These are phyloP conservation scores for Lepiota venenata DNA, from an alignment of 768 basidiomycete species.

Conservation along the genomic window DNA sequence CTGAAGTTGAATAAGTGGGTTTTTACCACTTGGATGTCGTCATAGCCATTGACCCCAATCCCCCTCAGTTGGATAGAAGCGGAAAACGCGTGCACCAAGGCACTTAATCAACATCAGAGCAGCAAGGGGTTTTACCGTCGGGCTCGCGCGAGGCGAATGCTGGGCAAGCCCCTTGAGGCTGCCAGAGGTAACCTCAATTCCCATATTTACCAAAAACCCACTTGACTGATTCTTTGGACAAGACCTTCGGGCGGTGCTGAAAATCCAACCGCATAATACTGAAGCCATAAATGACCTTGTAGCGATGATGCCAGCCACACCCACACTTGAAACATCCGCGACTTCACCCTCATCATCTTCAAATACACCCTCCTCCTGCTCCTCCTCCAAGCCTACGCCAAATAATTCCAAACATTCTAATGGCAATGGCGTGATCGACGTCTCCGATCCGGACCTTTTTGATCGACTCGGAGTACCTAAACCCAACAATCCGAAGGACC, in stretches of 20 bases:
- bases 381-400: conserved; percentile 13
- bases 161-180: conserved; percentile 52
- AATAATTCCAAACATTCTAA: conserved; percentile 4
- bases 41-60: conserved; percentile 8
- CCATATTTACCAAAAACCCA: neutral
- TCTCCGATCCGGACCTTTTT: conserved; percentile 10
- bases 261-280: conserved; percentile 58
- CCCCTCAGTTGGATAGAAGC: conserved; percentile 63
- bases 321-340: conserved; percentile 6
- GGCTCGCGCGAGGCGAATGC: conserved; percentile 63
- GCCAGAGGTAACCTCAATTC: conserved; percentile 42
- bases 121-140: conserved; percentile 71
- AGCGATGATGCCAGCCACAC: conserved; percentile 28
- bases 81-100: conserved; percentile 65
- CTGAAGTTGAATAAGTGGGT: conserved; percentile 67
- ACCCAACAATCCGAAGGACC: conserved; percentile 39
- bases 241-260: conserved; percentile 63
- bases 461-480: conserved; percentile 35
- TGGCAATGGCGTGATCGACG: neutral
- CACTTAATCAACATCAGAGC: conserved; percentile 61
- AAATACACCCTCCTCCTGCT: neutral
- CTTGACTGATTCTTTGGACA: neutral
- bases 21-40: neutral
- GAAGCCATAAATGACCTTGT: conserved; percentile 60
- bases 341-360: neutral